Evolutionary conservation across 2,329 filamentous ascomycete species (phyloP), one percentile per base, ranked within the genome.

Genomic region (Fusarium sp.): DNA sequence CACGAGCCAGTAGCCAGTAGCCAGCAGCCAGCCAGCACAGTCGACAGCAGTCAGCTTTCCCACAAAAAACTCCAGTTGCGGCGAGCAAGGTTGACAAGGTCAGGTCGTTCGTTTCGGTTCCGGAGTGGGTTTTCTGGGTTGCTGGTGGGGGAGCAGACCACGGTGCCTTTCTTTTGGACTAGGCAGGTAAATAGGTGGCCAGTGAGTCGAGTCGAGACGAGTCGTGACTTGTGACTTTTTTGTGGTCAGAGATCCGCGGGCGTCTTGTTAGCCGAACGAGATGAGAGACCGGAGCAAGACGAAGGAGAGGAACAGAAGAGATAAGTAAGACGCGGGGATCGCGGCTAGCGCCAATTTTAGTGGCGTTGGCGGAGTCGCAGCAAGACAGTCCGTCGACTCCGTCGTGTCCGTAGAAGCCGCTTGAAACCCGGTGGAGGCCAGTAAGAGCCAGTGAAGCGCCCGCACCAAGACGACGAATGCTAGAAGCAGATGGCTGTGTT

Each of bases 281-380:
- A 47, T 13, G 11, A 63, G 31, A 63, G 34, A 24, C 34, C 18
- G 8, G 52, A 64, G 37, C 34, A 29, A 58, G 50, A 37, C 52
- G 35, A 58, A 64, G 38, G 50, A 56, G 40, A 72, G 37, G 67
- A 50, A 52, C 31, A 40, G 60, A 67, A 62, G 67, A 66, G 69
- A 66, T 65, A 70, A 67, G 75, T 76, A 66, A 78, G 75, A 78
- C 74, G 76, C 70, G 77, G 77, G 75, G 76, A 78, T 77, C 61
- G 69, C 72, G 68, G 69, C 72, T 78, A 78, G 75, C 52, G 76
- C 67, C 62, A 70, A 40, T 59, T 67, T 78, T 77, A 78, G 75
- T 77, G 70, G 38, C 42, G 63, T 71, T 74, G 72, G 76, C 76
- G 73, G 73, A 76, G 77, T 66, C 71, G 66, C 72, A 75, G 64